Evolutionary conservation across 2,329 filamentous ascomycete genomes (phyloP), one percentile per base, ranked within the genome.

Genomic region (Apiospora kogelbergensis): DNA sequence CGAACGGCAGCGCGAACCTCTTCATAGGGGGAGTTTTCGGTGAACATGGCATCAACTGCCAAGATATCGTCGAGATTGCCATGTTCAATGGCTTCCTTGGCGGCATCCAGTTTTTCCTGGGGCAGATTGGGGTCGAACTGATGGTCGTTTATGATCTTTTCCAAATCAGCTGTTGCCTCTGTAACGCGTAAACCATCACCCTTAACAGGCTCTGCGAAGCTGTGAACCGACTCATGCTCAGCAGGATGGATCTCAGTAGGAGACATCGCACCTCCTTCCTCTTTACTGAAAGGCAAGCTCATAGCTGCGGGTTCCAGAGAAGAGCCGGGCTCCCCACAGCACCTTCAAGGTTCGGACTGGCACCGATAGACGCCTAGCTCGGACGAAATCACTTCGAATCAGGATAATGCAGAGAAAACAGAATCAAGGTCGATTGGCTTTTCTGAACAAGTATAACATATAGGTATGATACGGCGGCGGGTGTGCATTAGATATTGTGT

Each of bases 1-100:
- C 81, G 80, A 11, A 85, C 84, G n/a, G 81, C 82, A 20, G 81
- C 81, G 37, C 81, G 78, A 11, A 84, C 77, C 63, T 78, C 77
- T 67, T 78, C 77, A 68, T 82, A 82, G 0, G 81, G 81, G 15
- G 80, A 82, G 70, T 81, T 71, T 6, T 81, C 78, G 6, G 72
- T 76, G 24, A 81, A 78, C 4, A 79, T 68, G 17, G 73, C 68
- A 40, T 81, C 79, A 4, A 73, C 75, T 24, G 77, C 76, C 17
- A 75, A 57, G 24, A 80, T 77, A 24, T 80, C 77, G 20, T 75
- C 73, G 6, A 73, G 57, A 37, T 80, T 76, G 44, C 77, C 78
- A 70, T 78, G 72, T 9, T 75, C 70, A 13, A 80, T 65, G 7
- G 76, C 78, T 40, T 75, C 73, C 66, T 78, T 73, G 46, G 80